phyloP scores from a whole-genome alignment of 148 eudicot genomes.

The Limonium bicolor region DNA sequence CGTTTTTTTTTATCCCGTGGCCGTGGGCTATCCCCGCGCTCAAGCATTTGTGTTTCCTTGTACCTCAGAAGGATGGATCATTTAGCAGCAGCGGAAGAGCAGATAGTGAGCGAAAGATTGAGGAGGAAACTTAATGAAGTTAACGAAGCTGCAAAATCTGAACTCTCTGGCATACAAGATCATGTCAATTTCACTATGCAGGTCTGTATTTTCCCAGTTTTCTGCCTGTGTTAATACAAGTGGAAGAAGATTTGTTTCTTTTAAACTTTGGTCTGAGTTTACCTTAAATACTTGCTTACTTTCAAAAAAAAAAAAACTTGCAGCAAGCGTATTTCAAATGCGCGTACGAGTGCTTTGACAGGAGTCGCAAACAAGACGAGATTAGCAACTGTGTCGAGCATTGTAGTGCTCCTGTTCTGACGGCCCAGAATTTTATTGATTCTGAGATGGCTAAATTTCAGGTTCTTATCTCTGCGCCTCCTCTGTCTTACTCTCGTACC shows the following conservation, averaged over 20 bases:
- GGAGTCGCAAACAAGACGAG: conserved; percentile 51
- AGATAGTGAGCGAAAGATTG: conserved; percentile 53
- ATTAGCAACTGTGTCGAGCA: conserved; percentile 72
- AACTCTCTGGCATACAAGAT: conserved; percentile 64
- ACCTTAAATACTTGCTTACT: no score
- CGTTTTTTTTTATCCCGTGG: no score
- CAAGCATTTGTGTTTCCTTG: no score
- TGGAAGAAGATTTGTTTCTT: no score
- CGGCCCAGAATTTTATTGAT: conserved; percentile 63
- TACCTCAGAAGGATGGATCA: conserved; percentile 49
- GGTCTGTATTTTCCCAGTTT: conserved; percentile 16
- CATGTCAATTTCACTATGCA: conserved; percentile 94
- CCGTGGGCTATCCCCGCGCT: no score
- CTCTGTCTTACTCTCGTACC: no score
- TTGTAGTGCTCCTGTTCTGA: conserved; percentile 66
- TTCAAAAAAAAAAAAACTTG: no score
- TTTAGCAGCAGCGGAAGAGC: conserved; percentile 57
- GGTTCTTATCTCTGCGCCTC: no score
- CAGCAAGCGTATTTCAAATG: conserved; percentile 83
- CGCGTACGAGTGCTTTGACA: conserved; percentile 79
- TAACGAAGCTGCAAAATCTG: conserved; percentile 51
- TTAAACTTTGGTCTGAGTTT: no score
- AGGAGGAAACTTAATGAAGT: conserved; percentile 66
- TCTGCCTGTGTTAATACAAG: no score
- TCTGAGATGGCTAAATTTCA: conserved; percentile 78